Conservation (phyloP, 108 stramenopile species). For the Skeletonema tropicum region DNA sequence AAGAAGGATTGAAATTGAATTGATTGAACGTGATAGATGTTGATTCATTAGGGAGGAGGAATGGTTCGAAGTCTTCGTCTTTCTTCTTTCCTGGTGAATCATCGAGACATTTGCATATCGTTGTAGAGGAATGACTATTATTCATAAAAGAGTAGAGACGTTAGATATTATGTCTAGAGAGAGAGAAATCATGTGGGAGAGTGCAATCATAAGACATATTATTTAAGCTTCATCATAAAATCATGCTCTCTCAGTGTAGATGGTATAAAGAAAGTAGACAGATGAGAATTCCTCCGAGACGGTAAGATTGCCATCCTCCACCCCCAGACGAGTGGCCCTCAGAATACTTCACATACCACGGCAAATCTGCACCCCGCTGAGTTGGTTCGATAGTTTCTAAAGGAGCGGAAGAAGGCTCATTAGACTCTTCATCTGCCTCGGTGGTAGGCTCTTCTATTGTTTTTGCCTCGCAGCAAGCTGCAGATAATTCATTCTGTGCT, state of each 20-base stretch:
- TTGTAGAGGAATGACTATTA: neutral
- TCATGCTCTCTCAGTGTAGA: neutral
- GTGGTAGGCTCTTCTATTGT: neutral
- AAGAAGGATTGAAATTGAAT: conserved; percentile 16
- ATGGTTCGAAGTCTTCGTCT: neutral
- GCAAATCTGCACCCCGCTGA: neutral
- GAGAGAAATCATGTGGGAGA: no score
- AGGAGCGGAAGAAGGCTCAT: neutral
- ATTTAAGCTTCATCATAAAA: no score
- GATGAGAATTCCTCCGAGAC: neutral
- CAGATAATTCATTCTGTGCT: neutral
- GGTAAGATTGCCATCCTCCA: neutral
- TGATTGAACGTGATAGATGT: neutral
- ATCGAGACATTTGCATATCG: neutral
- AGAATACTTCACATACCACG: neutral
- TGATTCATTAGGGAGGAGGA: neutral
- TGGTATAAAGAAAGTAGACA: neutral
- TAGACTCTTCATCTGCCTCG: neutral
- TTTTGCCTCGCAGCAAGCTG: conserved; percentile 1
- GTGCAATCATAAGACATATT: no score
- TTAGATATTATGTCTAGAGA: no score
- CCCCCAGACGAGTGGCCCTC: neutral
- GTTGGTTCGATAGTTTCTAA: neutral
- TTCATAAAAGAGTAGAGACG: no score
- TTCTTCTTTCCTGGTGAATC: neutral